Conservation (phyloP, 441 rosid genomes). For the Melianthus villosus region DNA sequence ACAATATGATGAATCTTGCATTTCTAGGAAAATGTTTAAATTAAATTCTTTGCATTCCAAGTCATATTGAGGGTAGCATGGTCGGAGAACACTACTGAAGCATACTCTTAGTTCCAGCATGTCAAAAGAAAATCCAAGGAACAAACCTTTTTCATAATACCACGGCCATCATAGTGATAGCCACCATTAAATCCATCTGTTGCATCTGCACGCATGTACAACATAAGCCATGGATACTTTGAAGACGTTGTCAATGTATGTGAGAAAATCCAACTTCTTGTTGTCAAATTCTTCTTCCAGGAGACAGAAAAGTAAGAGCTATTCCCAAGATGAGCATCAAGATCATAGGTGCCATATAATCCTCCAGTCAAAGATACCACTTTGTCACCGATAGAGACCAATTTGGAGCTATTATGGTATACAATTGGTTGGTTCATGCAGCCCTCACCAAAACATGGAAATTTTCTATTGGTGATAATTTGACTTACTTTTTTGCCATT, state of each 20-base stretch:
- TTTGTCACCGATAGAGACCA: conserved; percentile 14
- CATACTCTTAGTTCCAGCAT: not conserved
- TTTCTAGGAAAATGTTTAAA: too few relatives aligned
- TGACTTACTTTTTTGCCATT: conserved; percentile 35
- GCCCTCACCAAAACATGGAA: conserved; percentile 55
- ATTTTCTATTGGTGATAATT: conserved; percentile 33
- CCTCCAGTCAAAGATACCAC: conserved; percentile 29
- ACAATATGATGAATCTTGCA: too few relatives aligned
- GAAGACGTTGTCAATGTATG: conserved; percentile 33
- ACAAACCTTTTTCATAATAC: conserved; percentile 43
- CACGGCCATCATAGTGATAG: conserved; percentile 45
- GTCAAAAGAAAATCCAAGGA: conserved; percentile 1
- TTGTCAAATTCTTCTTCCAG: conserved; percentile 35
- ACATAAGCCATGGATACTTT: conserved; percentile 58
- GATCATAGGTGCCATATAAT: conserved; percentile 53
- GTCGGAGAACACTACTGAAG: too few relatives aligned
- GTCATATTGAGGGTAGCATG: too few relatives aligned
- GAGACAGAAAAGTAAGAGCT: conserved; percentile 39
- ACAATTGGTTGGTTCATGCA: conserved; percentile 63
- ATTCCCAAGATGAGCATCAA: conserved; percentile 26
- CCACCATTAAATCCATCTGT: conserved; percentile 48
- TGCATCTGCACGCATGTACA: conserved; percentile 54
- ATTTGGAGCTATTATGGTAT: conserved; percentile 28
- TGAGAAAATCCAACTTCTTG: conserved; percentile 46
- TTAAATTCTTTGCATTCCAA: too few relatives aligned